Evolutionary conservation across 129 eudicot genomes (phyloP), one percentile per base, ranked within the genome.

Genomic region (Heracleum sosnowskyi): DNA sequence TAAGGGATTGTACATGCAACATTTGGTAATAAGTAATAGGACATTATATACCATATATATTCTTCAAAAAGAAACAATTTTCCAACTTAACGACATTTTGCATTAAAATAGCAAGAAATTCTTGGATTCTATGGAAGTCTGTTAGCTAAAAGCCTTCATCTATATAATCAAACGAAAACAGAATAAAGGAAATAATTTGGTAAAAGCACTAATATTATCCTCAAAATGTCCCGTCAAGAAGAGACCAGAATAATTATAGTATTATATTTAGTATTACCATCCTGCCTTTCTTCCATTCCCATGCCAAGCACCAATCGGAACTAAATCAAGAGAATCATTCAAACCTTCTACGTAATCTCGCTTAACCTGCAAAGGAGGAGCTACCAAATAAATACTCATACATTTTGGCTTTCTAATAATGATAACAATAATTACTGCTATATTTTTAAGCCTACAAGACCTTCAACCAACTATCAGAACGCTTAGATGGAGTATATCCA

Each of bases 201-300:
- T 70, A 70, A 70, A 70, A 37, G 45, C 46, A 35, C 42, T 12
- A 9, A 16, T 10, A 17, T 7, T 17, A 7, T 18, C 74, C 11
- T 7, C 28, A 33, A 35, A 37, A 69, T 31, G 40, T 35, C 74
- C 41, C 16, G 24, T 20, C 36, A 40, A 71, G n/a, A 39, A n/a
- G 53, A 15, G 26, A 40, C 46, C 9, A 53, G n/a, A 16, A 69
- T 62, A 7, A 63, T 42, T 28, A 62, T 33, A 28, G 36, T 11
- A 57, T 22, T 33, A 60, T 60, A 60, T 60, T 4, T 16, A 18
- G 15, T 79, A 37, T 79, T 92, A 95, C 99, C 97, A 95, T 92
- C 99, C 99, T 15, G 97, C 99, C 80, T 95, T 95, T 85, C 99
- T 86, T 82, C 99, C 99, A 87, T 95, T 95, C 68, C 99, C 99